Percentiles rank a stretch among this genome's conserved stretches.
These are phyloP conservation scores for Thelephora aurantiotincta DNA, from an alignment of 768 basidiomycete species.

Conservation along the genomic window DNA sequence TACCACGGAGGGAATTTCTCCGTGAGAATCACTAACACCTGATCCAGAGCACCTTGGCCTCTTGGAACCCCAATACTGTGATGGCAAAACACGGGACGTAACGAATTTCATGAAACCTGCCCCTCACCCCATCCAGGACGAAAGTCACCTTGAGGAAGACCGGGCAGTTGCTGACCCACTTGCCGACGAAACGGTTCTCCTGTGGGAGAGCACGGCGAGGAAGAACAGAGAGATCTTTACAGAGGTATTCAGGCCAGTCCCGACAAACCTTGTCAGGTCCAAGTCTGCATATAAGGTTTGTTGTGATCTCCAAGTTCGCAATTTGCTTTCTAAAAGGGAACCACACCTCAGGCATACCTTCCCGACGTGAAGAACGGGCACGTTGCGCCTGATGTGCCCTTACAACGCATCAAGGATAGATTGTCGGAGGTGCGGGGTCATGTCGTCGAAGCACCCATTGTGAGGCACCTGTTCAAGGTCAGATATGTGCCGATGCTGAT, in stretches of 20 bases:
- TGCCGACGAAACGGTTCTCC: conserved; percentile 34
- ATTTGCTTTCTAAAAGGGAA: not conserved
- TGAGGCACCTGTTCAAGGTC: conserved; percentile 15
- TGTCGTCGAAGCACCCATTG: conserved; percentile 65
- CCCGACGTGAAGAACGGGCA: conserved; percentile 74
- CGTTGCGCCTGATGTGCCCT: conserved; percentile 51
- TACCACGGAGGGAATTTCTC: conserved; percentile 14
- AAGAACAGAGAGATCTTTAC: conserved; percentile 78
- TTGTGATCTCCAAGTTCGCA: not conserved
- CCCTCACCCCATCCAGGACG: conserved; percentile 55
- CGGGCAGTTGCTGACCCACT: conserved; percentile 67
- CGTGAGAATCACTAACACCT: conserved; percentile 3
- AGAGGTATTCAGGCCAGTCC: conserved; percentile 77
- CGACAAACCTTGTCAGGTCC: conserved; percentile 65
- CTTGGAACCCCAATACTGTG: conserved; percentile 53
- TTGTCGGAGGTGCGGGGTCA: conserved; percentile 55
- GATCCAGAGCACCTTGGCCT: conserved; percentile 74
- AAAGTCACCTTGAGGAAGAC: conserved; percentile 45
- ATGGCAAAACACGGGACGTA: conserved; percentile 25
- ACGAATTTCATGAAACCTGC: conserved; percentile 67
- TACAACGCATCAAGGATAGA: conserved; percentile 63
- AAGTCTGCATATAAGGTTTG: conserved; percentile 71
- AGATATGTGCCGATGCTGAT: not conserved
- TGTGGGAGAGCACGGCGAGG: conserved; percentile 61
- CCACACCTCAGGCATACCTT: conserved; percentile 43